A percentile compares a stretch with the other conserved stretches of the same genome.
These are phyloP conservation scores for Pseudozyma tsukubaensis DNA, from an alignment of 1,284 basidiomycete genomes.

Conservation along the genomic window DNA sequence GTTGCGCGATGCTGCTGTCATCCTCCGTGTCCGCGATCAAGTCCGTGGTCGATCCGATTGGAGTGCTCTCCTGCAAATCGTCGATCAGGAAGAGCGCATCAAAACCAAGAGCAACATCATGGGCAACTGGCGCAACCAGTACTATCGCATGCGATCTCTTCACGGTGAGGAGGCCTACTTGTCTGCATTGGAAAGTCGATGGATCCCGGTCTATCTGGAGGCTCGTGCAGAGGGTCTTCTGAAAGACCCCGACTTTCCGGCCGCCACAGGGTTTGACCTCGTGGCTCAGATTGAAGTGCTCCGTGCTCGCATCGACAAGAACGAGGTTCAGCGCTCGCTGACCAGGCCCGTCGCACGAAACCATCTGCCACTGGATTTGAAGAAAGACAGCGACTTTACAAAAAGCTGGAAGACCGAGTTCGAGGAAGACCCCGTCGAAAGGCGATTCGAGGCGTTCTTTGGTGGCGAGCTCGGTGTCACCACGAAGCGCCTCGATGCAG, in stretches of 20 bases:
- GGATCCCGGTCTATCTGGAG: constrained; percentile 80
- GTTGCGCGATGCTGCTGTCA: constrained; percentile 81
- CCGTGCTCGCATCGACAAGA: constrained; percentile 83
- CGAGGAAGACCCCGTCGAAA: constrained; percentile 18
- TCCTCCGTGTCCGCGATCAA: constrained; percentile 82
- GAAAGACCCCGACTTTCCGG: constrained; percentile 78
- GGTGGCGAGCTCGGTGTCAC: constrained; percentile 26
- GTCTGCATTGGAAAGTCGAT: constrained; percentile 81
- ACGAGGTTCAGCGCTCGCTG: constrained; percentile 68
- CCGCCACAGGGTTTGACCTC: constrained; percentile 80
- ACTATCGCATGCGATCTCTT: constrained; percentile 73
- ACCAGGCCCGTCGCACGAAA: constrained; percentile 28
- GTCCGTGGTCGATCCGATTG: constrained; percentile 75
- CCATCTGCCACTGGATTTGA: constrained; percentile 35
- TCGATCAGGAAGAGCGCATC: constrained; percentile 70
- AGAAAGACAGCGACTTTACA: constrained; percentile 26
- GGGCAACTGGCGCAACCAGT: constrained; percentile 70
- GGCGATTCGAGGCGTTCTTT: constrained; percentile 26
- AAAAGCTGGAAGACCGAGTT: constrained; percentile 43
- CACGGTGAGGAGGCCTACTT: constrained; percentile 81
- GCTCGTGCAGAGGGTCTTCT: constrained; percentile 77
- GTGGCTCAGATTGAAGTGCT: constrained; percentile 79
- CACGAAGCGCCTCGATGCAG: constrained; percentile 31
- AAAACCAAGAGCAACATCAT: constrained; percentile 76
- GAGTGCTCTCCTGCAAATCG: constrained; percentile 78